Conservation (phyloP, 345 rosid genomes). For the Salix caprea region DNA sequence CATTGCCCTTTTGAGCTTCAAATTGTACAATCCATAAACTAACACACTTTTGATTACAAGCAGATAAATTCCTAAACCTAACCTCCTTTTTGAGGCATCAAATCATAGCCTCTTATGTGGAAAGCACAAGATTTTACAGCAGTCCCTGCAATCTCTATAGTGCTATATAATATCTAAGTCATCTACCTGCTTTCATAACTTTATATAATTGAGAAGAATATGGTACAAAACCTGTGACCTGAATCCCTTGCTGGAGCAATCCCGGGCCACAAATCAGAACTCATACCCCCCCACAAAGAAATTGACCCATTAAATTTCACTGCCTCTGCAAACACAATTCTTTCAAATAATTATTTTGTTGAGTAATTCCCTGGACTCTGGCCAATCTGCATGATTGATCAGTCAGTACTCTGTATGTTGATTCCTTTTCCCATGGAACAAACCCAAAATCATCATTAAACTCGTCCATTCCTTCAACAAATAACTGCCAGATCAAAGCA, state of each 20-base stretch:
- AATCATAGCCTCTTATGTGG: neutral
- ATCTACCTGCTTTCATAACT: conserved; percentile 7
- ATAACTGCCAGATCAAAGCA: conserved; percentile 72
- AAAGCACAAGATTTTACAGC: conserved; percentile 3
- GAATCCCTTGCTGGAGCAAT: neutral
- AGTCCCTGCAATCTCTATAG: neutral
- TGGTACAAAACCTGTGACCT: conserved; percentile 1
- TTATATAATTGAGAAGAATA: conserved; percentile 6
- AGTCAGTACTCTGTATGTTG: conserved; percentile 48
- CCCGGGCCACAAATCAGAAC: neutral
- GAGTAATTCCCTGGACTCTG: conserved; percentile 35
- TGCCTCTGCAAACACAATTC: conserved; percentile 40
- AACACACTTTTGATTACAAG: neutral
- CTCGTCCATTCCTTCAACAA: conserved; percentile 78
- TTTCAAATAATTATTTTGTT: conserved; percentile 31
- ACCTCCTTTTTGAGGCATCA: neutral
- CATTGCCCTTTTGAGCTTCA: neutral
- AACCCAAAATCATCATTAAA: conserved; percentile 80
- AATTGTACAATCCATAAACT: neutral
- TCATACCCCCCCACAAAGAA: neutral
- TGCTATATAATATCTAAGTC: neutral
- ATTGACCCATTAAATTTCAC: conserved; percentile 16
- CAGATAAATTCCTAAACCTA: neutral
- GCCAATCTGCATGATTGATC: conserved; percentile 72
- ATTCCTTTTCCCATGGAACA: conserved; percentile 68